Conservation (phyloP, 805 yeast genomes). For the Yamadazyma phyllophila region DNA sequence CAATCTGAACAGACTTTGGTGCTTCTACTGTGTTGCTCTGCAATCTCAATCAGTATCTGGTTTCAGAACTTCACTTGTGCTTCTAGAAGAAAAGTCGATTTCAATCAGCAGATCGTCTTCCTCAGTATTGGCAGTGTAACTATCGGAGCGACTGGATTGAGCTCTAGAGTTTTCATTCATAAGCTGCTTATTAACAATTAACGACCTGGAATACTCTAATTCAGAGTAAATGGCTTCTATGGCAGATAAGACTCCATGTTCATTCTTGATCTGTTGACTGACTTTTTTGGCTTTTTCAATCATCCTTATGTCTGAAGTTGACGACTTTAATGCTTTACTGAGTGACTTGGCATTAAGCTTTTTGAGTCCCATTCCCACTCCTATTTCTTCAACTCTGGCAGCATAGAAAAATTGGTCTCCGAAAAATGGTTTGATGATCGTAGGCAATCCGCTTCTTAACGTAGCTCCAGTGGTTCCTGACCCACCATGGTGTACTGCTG, state of each 20-base stretch:
- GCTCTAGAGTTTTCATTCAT: slow-evolving; percentile 23
- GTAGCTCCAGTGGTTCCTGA: slow-evolving; percentile 96
- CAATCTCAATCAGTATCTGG: not conserved
- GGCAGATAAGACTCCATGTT: slow-evolving; percentile 78
- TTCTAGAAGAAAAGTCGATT: slow-evolving; percentile 4
- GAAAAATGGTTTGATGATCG: slow-evolving; percentile 89
- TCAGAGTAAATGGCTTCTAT: slow-evolving; percentile 76
- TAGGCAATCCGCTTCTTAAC: slow-evolving; percentile 80
- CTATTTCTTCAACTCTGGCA: slow-evolving; percentile 79
- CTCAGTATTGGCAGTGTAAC: slow-evolving; percentile 3
- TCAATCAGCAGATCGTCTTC: slow-evolving; percentile 9
- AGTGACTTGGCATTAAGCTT: slow-evolving; percentile 64
- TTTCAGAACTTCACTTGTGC: slow-evolving; percentile 2
- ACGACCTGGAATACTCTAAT: slow-evolving; percentile 67
- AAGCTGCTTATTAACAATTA: slow-evolving; percentile 48
- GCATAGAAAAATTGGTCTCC: slow-evolving; percentile 97
- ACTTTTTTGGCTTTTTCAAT: slow-evolving; percentile 63
- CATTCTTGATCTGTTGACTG: slow-evolving; percentile 64
- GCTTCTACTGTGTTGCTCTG: too few species aligned
- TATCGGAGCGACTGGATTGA: slow-evolving; percentile 2
- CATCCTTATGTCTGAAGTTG: slow-evolving; percentile 62
- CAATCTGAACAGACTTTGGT: too few species aligned
- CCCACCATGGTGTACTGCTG: slow-evolving; percentile 97
- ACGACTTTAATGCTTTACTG: slow-evolving; percentile 66
- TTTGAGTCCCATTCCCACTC: slow-evolving; percentile 72